These are phyloP conservation scores for Colletotrichum zoysiae DNA, from an alignment of 2,329 filamentous ascomycete genomes.

Conservation along the genomic window DNA sequence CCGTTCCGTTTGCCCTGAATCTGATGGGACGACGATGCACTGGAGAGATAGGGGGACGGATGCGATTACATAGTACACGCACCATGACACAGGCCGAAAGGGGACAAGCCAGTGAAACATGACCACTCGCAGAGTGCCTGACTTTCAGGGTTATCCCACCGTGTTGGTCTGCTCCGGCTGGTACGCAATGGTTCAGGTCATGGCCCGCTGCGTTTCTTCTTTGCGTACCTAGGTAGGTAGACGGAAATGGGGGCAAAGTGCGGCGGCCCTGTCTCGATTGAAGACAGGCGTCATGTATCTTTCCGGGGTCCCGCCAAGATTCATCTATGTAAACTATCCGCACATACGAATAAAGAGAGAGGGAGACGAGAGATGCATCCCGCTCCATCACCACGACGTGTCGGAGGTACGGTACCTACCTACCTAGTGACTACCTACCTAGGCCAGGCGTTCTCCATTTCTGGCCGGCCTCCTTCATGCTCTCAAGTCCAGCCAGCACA, in stretches of 20 bases:
- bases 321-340: not conserved
- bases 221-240: no score
- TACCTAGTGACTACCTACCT: not conserved
- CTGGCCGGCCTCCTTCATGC: not conserved
- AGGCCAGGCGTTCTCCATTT: slow-evolving; percentile 29
- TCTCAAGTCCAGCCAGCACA: not conserved
- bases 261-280: not conserved
- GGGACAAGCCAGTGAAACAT: slow-evolving; percentile 23
- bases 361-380: not conserved
- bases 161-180: slow-evolving; percentile 1
- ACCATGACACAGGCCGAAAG: slow-evolving; percentile 8
- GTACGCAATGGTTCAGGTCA: not conserved
- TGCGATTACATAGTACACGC: slow-evolving; percentile 2
- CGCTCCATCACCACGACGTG: not conserved
- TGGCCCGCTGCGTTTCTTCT: not conserved
- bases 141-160: slow-evolving; percentile 2
- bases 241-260: not conserved
- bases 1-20: not conserved
- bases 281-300: not conserved
- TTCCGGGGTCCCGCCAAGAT: not conserved
- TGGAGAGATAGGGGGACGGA: not conserved
- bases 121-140: not conserved
- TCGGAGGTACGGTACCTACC: not conserved
- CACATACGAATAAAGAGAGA: not conserved
- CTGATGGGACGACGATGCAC: not conserved